Conservation (phyloP, 306 rosid genomes). For the Crotalaria pallida region DNA sequence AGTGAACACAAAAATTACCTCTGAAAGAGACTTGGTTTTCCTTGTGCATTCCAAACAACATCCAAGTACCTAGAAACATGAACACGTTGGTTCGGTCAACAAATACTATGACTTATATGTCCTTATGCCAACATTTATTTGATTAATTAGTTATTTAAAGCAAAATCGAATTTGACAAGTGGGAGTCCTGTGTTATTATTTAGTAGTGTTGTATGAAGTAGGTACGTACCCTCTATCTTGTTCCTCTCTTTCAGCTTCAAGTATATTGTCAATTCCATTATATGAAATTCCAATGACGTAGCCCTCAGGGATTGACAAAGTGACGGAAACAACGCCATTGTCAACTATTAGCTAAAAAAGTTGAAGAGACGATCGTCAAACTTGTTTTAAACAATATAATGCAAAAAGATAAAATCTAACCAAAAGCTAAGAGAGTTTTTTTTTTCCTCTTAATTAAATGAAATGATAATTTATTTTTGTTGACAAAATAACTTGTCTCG, state of each 20-base stretch:
- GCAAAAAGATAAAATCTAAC: not conserved
- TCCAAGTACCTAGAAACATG: constrained; percentile 58
- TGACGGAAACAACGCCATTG: constrained; percentile 60
- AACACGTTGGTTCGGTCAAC: not conserved
- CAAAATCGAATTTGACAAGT: not conserved
- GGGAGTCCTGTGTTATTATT: too few species aligned
- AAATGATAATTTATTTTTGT: too few species aligned
- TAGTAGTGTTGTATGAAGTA: not conserved
- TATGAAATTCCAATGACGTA: constrained; percentile 51
- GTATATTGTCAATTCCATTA: constrained; percentile 55
- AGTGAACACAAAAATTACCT: too few species aligned
- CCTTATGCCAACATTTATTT: not conserved
- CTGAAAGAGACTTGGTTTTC: not conserved
- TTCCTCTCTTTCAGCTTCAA: constrained; percentile 30
- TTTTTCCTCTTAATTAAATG: too few species aligned
- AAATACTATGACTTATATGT: not conserved
- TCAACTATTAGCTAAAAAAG: constrained; percentile 54
- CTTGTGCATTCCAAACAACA: constrained; percentile 52
- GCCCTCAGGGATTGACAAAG: constrained; percentile 53
- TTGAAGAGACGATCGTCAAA: not conserved
- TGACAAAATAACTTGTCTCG: not conserved
- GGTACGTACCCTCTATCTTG: constrained; percentile 59
- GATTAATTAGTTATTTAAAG: not conserved
- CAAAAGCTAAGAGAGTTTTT: too few species aligned
- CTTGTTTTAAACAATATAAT: not conserved